Conservation (phyloP, 225 moss, liverwort and hornwort genomes). For the Sphagnum tenellum region DNA sequence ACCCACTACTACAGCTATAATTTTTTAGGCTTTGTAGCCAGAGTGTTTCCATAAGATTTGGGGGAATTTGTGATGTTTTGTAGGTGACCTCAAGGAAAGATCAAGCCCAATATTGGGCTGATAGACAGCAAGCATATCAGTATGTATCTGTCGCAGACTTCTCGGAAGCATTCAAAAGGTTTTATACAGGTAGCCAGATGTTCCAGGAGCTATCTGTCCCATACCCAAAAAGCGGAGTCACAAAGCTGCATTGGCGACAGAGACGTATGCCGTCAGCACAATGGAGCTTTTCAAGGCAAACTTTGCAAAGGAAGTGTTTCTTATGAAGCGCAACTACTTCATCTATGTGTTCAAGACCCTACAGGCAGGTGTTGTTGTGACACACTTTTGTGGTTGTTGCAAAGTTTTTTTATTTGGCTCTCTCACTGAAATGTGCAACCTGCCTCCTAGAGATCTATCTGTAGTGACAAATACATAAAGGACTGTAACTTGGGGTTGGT, state of each 20-base stretch:
- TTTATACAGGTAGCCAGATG: constrained; percentile 27
- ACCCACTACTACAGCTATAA: no score
- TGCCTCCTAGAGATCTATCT: no score
- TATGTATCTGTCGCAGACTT: constrained; percentile 59
- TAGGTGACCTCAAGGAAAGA: constrained; percentile 85
- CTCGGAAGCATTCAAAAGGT: constrained; percentile 29
- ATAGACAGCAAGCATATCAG: constrained; percentile 35
- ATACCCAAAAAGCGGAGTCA: constrained; percentile 43
- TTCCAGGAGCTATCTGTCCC: constrained; percentile 34
- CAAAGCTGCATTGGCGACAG: constrained; percentile 30
- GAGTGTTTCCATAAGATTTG: no score
- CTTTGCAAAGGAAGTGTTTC: constrained; percentile 58
- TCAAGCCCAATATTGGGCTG: constrained; percentile 80
- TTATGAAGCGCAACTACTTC: constrained; percentile 38
- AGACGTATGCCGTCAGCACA: constrained; percentile 24
- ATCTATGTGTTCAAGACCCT: constrained; percentile 35
- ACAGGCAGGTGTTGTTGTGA: no score
- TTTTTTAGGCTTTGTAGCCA: no score
- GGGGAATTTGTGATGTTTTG: background rate
- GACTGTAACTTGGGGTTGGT: no score
- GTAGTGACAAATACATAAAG: no score
- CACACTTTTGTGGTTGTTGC: no score
- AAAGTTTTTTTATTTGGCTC: no score
- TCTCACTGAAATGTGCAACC: no score
- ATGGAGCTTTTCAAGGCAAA: constrained; percentile 54